Evolutionary conservation across 805 yeast genomes (phyloP).

Genomic region (Zygoascus biomembranicola): DNA sequence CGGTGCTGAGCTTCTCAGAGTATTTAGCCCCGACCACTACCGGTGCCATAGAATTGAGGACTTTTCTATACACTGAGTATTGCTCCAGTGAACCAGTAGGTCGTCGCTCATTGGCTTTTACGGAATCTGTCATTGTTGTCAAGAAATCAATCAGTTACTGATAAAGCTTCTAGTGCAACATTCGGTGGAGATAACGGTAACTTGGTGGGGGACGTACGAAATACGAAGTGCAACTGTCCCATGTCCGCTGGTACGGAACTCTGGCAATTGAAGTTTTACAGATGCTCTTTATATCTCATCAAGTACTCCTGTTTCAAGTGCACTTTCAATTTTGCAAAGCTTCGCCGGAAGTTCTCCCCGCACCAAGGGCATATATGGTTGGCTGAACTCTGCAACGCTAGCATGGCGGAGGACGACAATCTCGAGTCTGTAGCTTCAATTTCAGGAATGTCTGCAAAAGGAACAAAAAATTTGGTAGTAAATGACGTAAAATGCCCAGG

Average conservation of each 20-base stretch:
- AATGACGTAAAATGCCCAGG: conserved; percentile 66
- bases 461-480: conserved; percentile 54
- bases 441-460: conserved; percentile 42
- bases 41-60: conserved; percentile 6
- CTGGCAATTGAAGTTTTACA: no score
- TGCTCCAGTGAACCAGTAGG: conserved; percentile 11
- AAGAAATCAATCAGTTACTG: not conserved
- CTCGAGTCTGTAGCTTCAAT: conserved; percentile 7
- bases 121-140: not conserved
- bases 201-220: no score
- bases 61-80: conserved; percentile 12
- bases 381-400: conserved; percentile 22
- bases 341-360: conserved; percentile 33
- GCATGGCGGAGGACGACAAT: conserved; percentile 36
- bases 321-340: conserved; percentile 35
- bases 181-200: not conserved
- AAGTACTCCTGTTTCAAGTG: conserved; percentile 33
- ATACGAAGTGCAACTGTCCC: no score
- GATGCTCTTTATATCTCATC: not conserved
- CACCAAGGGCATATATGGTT: conserved; percentile 39
- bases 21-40: conserved; percentile 14
- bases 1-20: conserved; percentile 1
- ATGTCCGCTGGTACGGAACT: no score
- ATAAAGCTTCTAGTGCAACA: not conserved
- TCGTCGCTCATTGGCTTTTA: no score